Base-by-base conservation (phyloP, 352 stramenopile genomes). In the Phytopythium sindhum region DNA sequence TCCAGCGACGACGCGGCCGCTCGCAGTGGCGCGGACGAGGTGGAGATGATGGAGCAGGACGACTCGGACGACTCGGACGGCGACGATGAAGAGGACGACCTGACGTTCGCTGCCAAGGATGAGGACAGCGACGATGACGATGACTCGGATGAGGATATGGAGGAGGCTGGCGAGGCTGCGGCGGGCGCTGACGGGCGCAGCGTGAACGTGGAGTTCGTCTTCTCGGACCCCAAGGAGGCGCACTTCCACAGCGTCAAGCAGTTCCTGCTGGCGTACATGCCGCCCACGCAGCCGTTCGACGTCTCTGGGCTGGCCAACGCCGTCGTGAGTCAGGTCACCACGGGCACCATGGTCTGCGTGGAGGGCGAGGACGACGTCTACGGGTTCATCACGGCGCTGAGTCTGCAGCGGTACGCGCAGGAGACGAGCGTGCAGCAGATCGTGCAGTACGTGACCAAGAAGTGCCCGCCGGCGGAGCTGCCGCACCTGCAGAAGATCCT, bases 231-330 rank as follows among this genome's bases (percentile, higher is more conserved):
- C 31, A 78, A 79, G 28, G 85, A 96, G 58, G 66, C 67, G 51
- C 86, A 96, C 60, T 96, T 91, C 68, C 85, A 96, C 78, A 93
- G 81, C 56, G 82, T 96, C 44, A 92, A 92, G 69, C 87, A 96
- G 83, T 90, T 92, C 23, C 53, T 96, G 57, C 60, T 89, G 41
- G 68, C 75, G 53, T 94, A 88, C 55, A 64, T 96, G 73, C 83
- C 84, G 31, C 76, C 85, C 4, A 82, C 84, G 54, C 80, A 91
- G 64, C 83, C 85, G 11, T 89, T 96, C 58, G 75, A 96, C 64
- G 81, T 92, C 21, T 93, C 85, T n/a, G 86, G 84, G 5, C 65
- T 96, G 24, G 85, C 87, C 28, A 81, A 90, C 59, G 66, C 89
- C 37, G 76, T 96, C 52, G 82, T 96, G 42, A 71, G 68, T 57